Percentiles rank a stretch among this genome's conserved stretches.
phyloP scores from a whole-genome alignment of 306 rosid species.

The Mimosa bimucronata region DNA sequence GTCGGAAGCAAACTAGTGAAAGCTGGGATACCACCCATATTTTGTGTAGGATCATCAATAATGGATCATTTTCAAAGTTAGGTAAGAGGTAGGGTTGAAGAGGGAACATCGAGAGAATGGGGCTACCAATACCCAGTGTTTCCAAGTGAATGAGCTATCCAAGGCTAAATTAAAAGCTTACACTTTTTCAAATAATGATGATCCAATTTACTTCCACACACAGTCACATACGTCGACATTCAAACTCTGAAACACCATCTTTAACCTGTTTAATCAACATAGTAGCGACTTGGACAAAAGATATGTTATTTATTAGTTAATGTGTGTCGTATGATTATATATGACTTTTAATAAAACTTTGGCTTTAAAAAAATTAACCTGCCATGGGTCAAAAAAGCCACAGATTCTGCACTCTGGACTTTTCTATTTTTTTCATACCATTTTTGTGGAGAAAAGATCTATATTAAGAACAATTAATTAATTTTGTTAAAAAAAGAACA shows the following conservation, averaged over 20 bases:
- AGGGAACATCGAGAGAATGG: neutral
- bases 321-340: neutral
- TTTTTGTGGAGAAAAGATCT: neutral
- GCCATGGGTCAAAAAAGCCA: neutral
- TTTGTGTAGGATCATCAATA: neutral
- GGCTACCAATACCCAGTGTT: neutral
- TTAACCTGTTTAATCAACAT: neutral
- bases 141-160: neutral
- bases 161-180: neutral
- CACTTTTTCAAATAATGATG: conserved; percentile 16
- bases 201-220: neutral
- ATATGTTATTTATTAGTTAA: neutral
- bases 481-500: too few species aligned
- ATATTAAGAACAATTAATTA: too few species aligned
- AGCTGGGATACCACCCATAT: neutral
- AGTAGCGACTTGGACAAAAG: neutral
- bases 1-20: neutral
- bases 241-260: neutral
- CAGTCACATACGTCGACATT: neutral
- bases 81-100: neutral
- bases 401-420: neutral
- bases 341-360: neutral
- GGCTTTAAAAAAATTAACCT: neutral
- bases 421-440: neutral
- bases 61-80: neutral